phyloP scores from a whole-genome alignment of 768 basidiomycete genomes.

The Suillus discolor region DNA sequence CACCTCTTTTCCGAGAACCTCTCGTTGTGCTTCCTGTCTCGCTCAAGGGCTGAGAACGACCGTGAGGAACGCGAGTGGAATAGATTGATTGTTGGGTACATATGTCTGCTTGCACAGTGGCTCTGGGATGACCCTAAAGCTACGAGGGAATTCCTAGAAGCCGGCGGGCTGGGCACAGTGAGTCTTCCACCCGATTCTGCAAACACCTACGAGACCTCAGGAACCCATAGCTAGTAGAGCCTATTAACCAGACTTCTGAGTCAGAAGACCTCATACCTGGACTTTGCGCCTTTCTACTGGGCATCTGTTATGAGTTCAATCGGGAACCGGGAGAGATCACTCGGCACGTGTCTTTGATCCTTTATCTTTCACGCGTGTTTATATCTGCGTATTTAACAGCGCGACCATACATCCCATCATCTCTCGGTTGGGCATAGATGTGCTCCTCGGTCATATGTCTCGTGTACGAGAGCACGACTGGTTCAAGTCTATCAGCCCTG shows the following conservation, averaged over 20 bases:
- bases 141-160: slow-evolving; percentile 87
- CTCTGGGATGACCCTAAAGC: slow-evolving; percentile 93
- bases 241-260: slow-evolving; percentile 88
- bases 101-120: slow-evolving; percentile 87
- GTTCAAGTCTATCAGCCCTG: slow-evolving; percentile 89
- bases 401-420: slow-evolving; percentile 88
- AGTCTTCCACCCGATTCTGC: slow-evolving; percentile 33
- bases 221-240: slow-evolving; percentile 78
- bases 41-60: slow-evolving; percentile 55
- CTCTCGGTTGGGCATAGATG: slow-evolving; percentile 87
- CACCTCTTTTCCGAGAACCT: slow-evolving; percentile 90
- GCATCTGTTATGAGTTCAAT: slow-evolving; percentile 95
- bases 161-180: slow-evolving; percentile 89
- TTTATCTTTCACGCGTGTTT: neutral
- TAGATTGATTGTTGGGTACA: slow-evolving; percentile 81
- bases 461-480: slow-evolving; percentile 90
- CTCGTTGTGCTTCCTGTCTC: slow-evolving; percentile 81
- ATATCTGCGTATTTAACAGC: slow-evolving; percentile 38
- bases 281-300: slow-evolving; percentile 88
- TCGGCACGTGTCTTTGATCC: slow-evolving; percentile 52
- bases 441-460: slow-evolving; percentile 83
- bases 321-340: slow-evolving; percentile 94
- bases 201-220: neutral
- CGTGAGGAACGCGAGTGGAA: slow-evolving; percentile 89
- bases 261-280: slow-evolving; percentile 87